Base-by-base conservation (phyloP, 1,139 yeast species). In the Hansenula sp. region DNA sequence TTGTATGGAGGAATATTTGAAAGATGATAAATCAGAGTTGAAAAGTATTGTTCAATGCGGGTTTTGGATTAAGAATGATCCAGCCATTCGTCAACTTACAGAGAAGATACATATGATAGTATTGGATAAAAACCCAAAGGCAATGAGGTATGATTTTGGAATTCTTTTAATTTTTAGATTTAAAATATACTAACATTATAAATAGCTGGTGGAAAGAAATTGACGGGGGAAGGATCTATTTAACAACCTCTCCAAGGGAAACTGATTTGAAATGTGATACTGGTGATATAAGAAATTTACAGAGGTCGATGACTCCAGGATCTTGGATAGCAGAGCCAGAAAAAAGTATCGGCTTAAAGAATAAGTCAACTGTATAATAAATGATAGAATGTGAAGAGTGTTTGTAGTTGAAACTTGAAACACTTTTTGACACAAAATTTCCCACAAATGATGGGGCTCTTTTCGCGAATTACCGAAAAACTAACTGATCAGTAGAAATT, bases 21-120 rank as follows among this genome's bases (percentile, higher is more conserved):
- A 42, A 14, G 66, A 63, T 30, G 43, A 44, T 5, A 41, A 36
- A 31, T 52, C 47, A 4, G 61, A 55, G 20, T 51, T 70, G 32
- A 66, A 62, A 38, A 46, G 51, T 1, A 44, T 67, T 16, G 44
- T 69, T 2, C 71, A 65, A 39, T 59, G 53, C 38, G 74, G 73
- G 0, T 43, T 66, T 11, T 60, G 65, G 59, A 41, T 44, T 18
- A 46, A 54, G 29, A 50, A 61, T 44, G 52, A 53, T 32, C 28
- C 36, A 4, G 14, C n/a, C 32, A 46, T 66, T 3, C 44, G 55
- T 19, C 40, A 46, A 11, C 56, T 55, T 32, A 55, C 66, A 2
- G 47, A 53, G 27, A 62, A 58, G 21, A 59, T 66, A 2, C 55
- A 52, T 36, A 44, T 45, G 17, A 39, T 48, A 16, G 42, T 64